phyloP scores from a whole-genome alignment of 257 asterid species.

The Solanum chiquidenum region DNA sequence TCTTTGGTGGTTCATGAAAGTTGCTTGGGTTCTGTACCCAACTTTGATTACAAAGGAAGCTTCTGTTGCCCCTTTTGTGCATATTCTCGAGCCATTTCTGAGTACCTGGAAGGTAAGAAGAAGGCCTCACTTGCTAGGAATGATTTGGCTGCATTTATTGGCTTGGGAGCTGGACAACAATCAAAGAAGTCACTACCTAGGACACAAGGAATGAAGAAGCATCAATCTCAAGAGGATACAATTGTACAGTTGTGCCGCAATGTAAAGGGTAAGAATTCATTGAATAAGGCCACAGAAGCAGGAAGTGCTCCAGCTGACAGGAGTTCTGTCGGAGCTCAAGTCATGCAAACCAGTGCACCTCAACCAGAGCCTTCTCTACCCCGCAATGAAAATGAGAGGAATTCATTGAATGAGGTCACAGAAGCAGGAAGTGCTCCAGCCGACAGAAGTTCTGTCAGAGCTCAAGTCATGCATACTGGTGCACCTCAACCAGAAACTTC shows the following conservation, averaged over 20 bases:
- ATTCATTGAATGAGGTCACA: neutral
- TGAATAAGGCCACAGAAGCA: neutral
- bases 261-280: neutral
- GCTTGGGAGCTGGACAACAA: conserved; percentile 11
- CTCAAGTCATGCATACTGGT: neutral
- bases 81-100: conserved; percentile 49
- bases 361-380: neutral
- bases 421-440: neutral
- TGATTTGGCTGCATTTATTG: conserved; percentile 34
- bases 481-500: neutral
- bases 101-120: conserved; percentile 32
- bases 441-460: neutral
- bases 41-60: conserved; percentile 28
- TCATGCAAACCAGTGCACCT: neutral
- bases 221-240: neutral
- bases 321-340: neutral
- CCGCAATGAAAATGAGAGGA: neutral
- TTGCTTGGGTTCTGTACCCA: conserved; percentile 46
- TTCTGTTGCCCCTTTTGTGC: conserved; percentile 77
- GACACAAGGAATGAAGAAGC: neutral
- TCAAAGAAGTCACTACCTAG: conserved; percentile 6
- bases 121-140: conserved; percentile 39
- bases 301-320: neutral
- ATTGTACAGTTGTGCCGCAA: neutral
- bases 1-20: conserved; percentile 38